phyloP scores from a whole-genome alignment of 2,329 filamentous ascomycete genomes.

The Fusarium sp. region DNA sequence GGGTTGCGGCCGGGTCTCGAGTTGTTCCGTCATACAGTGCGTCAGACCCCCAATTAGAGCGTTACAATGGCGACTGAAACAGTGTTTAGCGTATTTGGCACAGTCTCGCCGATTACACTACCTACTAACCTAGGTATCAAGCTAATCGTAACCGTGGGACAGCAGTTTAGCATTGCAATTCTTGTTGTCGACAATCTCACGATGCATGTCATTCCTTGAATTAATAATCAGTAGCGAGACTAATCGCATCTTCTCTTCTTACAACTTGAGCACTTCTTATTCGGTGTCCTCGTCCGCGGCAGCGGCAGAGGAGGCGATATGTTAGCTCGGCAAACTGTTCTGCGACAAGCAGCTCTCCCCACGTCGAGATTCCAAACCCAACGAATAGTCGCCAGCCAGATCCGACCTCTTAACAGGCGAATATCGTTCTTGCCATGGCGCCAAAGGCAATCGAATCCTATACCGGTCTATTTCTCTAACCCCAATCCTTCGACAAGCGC shows the following conservation, averaged over 20 bases:
- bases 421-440: constrained; percentile 51
- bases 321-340: constrained; percentile 39
- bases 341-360: constrained; percentile 37
- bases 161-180: constrained; percentile 11
- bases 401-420: constrained; percentile 38
- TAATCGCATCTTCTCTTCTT: constrained; percentile 4
- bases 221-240: neutral
- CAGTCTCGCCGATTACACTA: neutral
- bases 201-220: constrained; percentile 34
- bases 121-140: neutral
- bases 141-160: constrained; percentile 4
- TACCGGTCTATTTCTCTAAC: constrained; percentile 50
- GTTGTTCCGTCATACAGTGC: constrained; percentile 48
- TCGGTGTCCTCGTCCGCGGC: neutral
- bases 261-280: neutral
- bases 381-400: constrained; percentile 35
- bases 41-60: neutral
- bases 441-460: constrained; percentile 29
- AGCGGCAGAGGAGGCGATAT: constrained; percentile 27
- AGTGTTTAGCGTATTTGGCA: neutral
- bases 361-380: constrained; percentile 30
- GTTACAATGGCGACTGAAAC: neutral
- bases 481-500: neutral
- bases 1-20: constrained; percentile 36
- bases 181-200: constrained; percentile 26